Percentiles rank a stretch among this genome's conserved stretches.
These are phyloP conservation scores for Warburgia ugandensis DNA, from an alignment of 164 flowering plant genomes.

Conservation along the genomic window DNA sequence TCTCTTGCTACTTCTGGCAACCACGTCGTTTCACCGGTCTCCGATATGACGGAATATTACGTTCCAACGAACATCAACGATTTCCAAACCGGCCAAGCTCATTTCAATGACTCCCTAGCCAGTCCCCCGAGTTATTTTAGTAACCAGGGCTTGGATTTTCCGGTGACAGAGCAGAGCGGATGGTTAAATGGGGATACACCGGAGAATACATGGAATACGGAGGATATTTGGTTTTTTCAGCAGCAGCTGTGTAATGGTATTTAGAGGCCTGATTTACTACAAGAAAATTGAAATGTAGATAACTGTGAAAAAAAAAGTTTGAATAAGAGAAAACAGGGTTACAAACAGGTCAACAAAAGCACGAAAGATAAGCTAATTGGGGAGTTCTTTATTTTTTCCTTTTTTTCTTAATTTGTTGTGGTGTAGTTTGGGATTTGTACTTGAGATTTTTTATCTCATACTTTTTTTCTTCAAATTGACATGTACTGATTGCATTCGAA, in stretches of 20 bases:
- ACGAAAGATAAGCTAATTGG: too few species aligned
- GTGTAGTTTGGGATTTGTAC: too few species aligned
- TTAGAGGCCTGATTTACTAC: too few species aligned
- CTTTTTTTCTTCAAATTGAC: too few species aligned
- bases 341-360: too few species aligned
- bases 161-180: slow-evolving; percentile 23
- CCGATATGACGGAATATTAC: slow-evolving; percentile 36
- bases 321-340: too few species aligned
- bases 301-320: too few species aligned
- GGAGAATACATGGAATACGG: slow-evolving; percentile 54
- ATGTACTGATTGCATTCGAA: too few species aligned
- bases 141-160: slow-evolving; percentile 30
- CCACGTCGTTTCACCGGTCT: slow-evolving; percentile 30
- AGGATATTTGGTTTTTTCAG: slow-evolving; percentile 46
- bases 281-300: too few species aligned
- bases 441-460: too few species aligned
- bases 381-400: too few species aligned
- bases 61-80: slow-evolving; percentile 18
- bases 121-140: slow-evolving; percentile 42
- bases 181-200: slow-evolving; percentile 32
- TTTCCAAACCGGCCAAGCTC: slow-evolving; percentile 21
- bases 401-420: too few species aligned
- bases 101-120: slow-evolving; percentile 24
- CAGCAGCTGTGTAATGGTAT: slow-evolving; percentile 32
- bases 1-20: slow-evolving; percentile 43